These are phyloP conservation scores for Colletotrichum lentis DNA, from an alignment of 2,329 filamentous ascomycete genomes.

Conservation along the genomic window DNA sequence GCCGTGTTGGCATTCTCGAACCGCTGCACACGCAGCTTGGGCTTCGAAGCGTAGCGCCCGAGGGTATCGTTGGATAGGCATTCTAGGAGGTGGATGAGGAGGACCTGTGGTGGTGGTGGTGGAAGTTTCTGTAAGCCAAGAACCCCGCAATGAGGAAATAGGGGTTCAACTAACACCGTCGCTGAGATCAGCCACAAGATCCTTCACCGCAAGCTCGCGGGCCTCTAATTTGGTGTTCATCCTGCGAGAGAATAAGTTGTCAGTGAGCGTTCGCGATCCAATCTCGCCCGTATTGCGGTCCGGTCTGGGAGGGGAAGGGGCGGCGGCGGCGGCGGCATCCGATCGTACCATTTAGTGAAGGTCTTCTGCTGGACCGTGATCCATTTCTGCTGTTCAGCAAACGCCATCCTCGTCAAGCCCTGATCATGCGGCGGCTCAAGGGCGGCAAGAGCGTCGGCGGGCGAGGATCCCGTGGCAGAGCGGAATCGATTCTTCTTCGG, in stretches of 20 bases:
- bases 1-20: conserved; percentile 99
- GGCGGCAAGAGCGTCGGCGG: conserved; percentile 55
- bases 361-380: conserved; percentile 95
- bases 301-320: background rate
- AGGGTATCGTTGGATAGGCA: conserved; percentile 94
- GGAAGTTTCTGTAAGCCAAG: conserved; percentile 39
- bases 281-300: background rate
- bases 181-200: conserved; percentile 87
- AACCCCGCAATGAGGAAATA: conserved; percentile 25
- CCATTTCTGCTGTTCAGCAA: conserved; percentile 71
- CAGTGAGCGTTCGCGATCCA: conserved; percentile 21
- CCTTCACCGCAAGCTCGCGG: conserved; percentile 80
- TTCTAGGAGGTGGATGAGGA: conserved; percentile 96
- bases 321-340: conserved; percentile 12
- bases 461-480: conserved; percentile 47
- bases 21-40: conserved; percentile 92
- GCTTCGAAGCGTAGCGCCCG: conserved; percentile 94
- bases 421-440: conserved; percentile 60
- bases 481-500: conserved; percentile 48
- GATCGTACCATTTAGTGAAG: conserved; percentile 85
- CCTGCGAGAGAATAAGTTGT: conserved; percentile 58
- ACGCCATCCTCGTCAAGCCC: conserved; percentile 67
- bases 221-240: conserved; percentile 92
- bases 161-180: conserved; percentile 77
- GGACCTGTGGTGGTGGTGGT: conserved; percentile 69